Evolutionary conservation across 2,329 filamentous ascomycete species (phyloP).

Genomic region (Fusarium redolens): DNA sequence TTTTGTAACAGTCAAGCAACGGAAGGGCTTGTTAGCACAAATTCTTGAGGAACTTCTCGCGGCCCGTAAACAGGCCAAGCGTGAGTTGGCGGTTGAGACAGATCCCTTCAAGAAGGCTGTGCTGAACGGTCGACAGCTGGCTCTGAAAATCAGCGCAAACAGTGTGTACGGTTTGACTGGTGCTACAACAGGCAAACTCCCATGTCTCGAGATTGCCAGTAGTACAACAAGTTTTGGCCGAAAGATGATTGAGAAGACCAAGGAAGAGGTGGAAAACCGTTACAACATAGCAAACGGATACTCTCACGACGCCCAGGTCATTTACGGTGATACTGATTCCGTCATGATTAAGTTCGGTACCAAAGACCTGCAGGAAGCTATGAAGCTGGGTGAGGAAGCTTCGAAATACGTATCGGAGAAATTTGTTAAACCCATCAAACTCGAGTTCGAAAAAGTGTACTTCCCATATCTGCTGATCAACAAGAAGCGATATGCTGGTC

Average conservation of each 20-base stretch:
- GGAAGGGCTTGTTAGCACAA: conserved; percentile 91
- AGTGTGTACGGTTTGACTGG: conserved; percentile 97
- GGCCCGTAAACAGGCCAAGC: conserved; percentile 96
- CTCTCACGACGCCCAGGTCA: conserved; percentile 92
- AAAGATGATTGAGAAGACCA: conserved; percentile 99
- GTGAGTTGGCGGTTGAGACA: conserved; percentile 86
- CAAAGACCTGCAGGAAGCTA: conserved; percentile 84
- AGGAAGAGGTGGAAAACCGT: conserved; percentile 89
- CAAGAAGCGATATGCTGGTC: conserved; percentile 98
- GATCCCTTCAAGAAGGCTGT: conserved; percentile 99
- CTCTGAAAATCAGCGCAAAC: conserved; percentile 96
- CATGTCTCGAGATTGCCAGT: conserved; percentile 93
- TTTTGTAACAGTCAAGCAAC: conserved; percentile 87
- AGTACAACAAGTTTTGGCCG: conserved; percentile 97
- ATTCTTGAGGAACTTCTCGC: conserved; percentile 93
- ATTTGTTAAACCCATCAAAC: conserved; percentile 96
- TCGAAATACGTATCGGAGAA: conserved; percentile 89
- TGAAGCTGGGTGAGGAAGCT: conserved; percentile 96
- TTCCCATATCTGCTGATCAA: conserved; percentile 98
- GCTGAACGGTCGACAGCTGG: conserved; percentile 94
- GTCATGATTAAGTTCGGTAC: conserved; percentile 99
- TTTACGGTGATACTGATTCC: conserved; percentile 98
- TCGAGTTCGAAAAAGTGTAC: conserved; percentile 99
- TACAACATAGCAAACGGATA: conserved; percentile 97
- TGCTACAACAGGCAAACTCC: conserved; percentile 94